Conservation (phyloP, 495 filamentous ascomycete genomes). For the Rostrohypoxylon terebratum region DNA sequence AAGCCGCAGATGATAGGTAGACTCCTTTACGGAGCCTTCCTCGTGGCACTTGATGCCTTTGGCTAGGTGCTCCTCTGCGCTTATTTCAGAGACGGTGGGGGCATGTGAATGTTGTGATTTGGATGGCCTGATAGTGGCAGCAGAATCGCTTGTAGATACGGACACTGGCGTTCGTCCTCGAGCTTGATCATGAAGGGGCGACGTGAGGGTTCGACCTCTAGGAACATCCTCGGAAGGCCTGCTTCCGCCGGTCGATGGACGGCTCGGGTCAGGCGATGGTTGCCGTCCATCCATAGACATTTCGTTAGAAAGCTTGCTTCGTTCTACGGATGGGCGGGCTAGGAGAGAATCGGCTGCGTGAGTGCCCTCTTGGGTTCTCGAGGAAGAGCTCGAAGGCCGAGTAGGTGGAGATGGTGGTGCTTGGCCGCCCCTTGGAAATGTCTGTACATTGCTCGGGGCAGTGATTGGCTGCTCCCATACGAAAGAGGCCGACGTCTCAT, state of each 20-base stretch:
- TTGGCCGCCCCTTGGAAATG: conserved; percentile 54
- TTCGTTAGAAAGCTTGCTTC: conserved; percentile 60
- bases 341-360: conserved; percentile 55
- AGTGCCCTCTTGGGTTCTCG: conserved; percentile 47
- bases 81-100: conserved; percentile 66
- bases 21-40: conserved; percentile 84
- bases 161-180: conserved; percentile 60
- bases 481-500: conserved; percentile 65
- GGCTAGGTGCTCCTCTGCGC: conserved; percentile 86
- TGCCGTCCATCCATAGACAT: conserved; percentile 48
- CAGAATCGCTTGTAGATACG: conserved; percentile 71
- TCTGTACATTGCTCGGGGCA: conserved; percentile 57
- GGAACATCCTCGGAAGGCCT: conserved; percentile 55
- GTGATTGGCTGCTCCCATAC: conserved; percentile 69
- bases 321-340: conserved; percentile 56
- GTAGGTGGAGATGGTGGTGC: conserved; percentile 68
- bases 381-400: conserved; percentile 62
- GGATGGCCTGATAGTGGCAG: conserved; percentile 72
- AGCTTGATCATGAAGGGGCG: conserved; percentile 51
- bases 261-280: conserved; percentile 58
- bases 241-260: conserved; percentile 61
- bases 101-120: conserved; percentile 63
- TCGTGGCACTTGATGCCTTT: conserved; percentile 92
- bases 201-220: conserved; percentile 54
- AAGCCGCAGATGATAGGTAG: conserved; percentile 93